Conservation (phyloP, 257 asterid species). For the Plectranthus barbatus region DNA sequence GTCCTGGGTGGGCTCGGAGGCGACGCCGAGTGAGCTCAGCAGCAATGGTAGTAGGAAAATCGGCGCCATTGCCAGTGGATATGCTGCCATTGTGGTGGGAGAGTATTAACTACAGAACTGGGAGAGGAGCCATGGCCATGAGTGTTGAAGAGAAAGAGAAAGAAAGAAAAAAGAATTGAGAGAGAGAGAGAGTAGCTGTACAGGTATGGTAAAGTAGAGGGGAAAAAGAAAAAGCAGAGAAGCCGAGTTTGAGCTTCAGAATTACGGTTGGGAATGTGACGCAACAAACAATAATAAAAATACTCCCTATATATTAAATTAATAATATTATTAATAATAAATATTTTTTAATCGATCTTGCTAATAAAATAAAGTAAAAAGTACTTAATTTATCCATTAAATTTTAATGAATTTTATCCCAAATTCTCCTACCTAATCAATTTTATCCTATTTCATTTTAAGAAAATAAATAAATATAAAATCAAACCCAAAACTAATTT, state of each 20-base stretch:
- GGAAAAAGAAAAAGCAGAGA: not conserved
- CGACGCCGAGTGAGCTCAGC: constrained; percentile 9
- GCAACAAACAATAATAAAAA: not conserved
- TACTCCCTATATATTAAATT: no score
- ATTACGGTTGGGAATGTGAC: not conserved
- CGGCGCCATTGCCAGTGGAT: not conserved
- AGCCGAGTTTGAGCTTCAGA: not conserved
- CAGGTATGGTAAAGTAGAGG: not conserved
- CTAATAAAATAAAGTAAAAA: no score
- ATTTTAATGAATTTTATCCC: no score
- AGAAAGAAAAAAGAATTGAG: not conserved
- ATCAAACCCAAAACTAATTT: no score
- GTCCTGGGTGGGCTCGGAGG: constrained; percentile 67
- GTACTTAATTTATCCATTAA: no score
- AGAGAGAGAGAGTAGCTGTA: not conserved
- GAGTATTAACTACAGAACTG: no score
- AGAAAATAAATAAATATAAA: no score
- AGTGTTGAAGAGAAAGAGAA: not conserved
- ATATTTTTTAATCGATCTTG: no score
- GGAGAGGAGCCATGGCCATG: not conserved
- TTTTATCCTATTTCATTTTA: no score
- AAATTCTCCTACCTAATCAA: no score
- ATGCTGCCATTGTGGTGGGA: not conserved
- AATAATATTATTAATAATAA: no score
- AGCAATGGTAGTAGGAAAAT: not conserved